These are phyloP conservation scores for Solanum hybrid DNA, from an alignment of 305 asterid genomes.

Conservation along the genomic window DNA sequence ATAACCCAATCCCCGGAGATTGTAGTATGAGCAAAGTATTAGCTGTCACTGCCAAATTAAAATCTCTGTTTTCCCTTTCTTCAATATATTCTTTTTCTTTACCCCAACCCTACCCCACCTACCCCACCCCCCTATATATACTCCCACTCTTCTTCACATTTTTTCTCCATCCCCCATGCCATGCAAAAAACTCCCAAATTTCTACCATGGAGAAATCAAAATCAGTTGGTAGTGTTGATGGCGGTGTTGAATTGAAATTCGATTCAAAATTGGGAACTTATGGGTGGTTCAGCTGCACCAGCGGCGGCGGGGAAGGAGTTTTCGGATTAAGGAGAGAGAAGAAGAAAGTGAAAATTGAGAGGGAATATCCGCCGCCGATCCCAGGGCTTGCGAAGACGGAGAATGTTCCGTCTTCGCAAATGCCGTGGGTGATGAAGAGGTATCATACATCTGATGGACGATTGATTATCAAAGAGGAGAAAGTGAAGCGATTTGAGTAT, in stretches of 20 bases:
- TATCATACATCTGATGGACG: slow-evolving; percentile 32
- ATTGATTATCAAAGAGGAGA: slow-evolving; percentile 18
- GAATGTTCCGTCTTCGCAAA: slow-evolving; percentile 18
- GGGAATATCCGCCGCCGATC: slow-evolving; percentile 2
- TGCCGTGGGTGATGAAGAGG: slow-evolving; percentile 60
- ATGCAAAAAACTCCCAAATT: slow-evolving; percentile 15
- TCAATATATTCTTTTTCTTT: slow-evolving; percentile 6
- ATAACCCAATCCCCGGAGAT: slow-evolving; percentile 6
- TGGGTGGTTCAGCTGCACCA: neutral
- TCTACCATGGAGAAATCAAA: neutral
- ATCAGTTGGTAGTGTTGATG: neutral
- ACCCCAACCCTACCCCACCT: neutral
- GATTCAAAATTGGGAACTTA: slow-evolving; percentile 4
- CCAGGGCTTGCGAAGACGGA: slow-evolving; percentile 3
- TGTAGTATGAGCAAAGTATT: neutral
- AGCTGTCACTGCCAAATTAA: slow-evolving; percentile 13
- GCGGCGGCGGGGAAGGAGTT: neutral
- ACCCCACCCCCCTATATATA: neutral
- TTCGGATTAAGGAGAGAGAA: neutral
- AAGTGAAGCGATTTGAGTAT: slow-evolving; percentile 35
- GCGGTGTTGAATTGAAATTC: slow-evolving; percentile 4
- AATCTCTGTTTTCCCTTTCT: neutral
- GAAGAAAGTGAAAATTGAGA: neutral
- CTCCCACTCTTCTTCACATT: neutral
- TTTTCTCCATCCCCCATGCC: slow-evolving; percentile 5